Evolutionary conservation across 1,139 yeast species (phyloP).

Genomic region (Yamadazyma buinensis): DNA sequence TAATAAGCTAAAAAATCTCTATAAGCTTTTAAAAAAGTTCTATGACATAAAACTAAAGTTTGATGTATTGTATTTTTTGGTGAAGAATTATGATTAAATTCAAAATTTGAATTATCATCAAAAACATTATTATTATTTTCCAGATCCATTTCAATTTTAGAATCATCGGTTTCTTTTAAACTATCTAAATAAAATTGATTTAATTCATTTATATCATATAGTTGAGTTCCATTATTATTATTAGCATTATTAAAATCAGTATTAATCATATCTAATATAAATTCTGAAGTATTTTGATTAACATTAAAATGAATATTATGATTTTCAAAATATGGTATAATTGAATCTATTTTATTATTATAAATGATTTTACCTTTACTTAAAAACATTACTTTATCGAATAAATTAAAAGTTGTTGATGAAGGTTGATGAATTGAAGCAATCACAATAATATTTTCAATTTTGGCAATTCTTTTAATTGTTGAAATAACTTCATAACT

Average conservation of each 20-base stretch:
- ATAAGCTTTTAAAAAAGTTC: conserved; percentile 26
- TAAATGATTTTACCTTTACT: conserved; percentile 29
- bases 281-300: conserved; percentile 27
- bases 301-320: conserved; percentile 18
- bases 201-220: conserved; percentile 3
- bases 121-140: neutral
- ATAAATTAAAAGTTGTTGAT: conserved; percentile 24
- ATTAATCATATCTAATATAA: conserved; percentile 30
- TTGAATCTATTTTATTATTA: conserved; percentile 12
- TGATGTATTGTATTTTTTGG: conserved; percentile 6
- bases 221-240: no score
- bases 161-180: neutral
- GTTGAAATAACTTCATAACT: conserved; percentile 23
- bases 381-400: conserved; percentile 28
- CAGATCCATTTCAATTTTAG: neutral
- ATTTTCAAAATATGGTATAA: conserved; percentile 16
- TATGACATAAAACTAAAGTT: conserved; percentile 13
- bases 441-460: conserved; percentile 27
- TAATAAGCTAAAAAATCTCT: conserved; percentile 35
- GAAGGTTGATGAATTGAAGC: conserved; percentile 39
- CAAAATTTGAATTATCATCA: neutral
- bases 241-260: conserved; percentile 23
- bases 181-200: conserved; percentile 3
- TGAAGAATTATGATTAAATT: neutral
- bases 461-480: conserved; percentile 22